Base-by-base conservation (phyloP, 331 rosid species). In the Saraca asoca region DNA sequence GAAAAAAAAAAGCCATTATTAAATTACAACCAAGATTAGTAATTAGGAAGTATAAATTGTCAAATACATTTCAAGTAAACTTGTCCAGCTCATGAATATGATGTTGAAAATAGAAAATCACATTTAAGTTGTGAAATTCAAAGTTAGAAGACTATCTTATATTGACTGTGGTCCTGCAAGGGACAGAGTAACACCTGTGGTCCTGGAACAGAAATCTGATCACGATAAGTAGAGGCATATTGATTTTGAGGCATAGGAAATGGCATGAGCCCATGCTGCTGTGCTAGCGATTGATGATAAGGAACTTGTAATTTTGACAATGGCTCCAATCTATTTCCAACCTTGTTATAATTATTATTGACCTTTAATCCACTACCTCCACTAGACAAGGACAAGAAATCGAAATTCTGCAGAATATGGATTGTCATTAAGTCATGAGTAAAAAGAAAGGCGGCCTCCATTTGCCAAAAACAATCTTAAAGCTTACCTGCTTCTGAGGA, bases 401-500 rank as follows among this genome's bases (percentile, higher is more conserved):
- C 87, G 67, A 83, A 79, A 73, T 46, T 64, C 97, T 85, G 93
- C 82, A 66, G 37, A 54, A 75, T 39, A 71, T 51, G 20, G 74
- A 48, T n/a, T 64, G 39, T 48, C 45, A 71, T 76, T 29, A 81
- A 80, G 53, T 38, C 41, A 59, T 19, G 70, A 46, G 45, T 31
- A 65, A 17, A 66, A 33, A 12, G 19, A 17, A 45, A 12, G 56
- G 66, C 43, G 67, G 37, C 9, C 9, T 37, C 9, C 54, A 14
- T 44, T 39, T 11, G 18, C 65, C 10, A 68, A 60, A 46, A 51
- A 17, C 19, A 77, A 19, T 59, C 45, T 35, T 19, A 66, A 24
- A 58, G 51, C 74, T 76, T 78, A 88, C 97, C 79, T 84, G 89
- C 68, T 83, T 85, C 57, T 74, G 87, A 68, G 75, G 73, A 51